phyloP scores from a whole-genome alignment of 139 green algal species.

The Coelastrella sp. region DNA sequence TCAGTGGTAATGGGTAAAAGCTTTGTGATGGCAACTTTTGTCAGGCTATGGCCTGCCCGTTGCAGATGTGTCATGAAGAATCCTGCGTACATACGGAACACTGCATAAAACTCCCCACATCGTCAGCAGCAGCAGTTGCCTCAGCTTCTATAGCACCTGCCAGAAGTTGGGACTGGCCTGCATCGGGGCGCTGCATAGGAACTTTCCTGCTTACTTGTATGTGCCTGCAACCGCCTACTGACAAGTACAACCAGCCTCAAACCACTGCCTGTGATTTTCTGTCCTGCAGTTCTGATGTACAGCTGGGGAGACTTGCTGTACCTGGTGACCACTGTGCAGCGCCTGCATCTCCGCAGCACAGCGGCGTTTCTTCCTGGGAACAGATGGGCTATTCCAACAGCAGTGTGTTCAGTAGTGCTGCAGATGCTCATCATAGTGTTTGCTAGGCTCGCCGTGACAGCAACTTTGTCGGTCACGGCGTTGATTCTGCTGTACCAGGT shows the following conservation, averaged over 20 bases:
- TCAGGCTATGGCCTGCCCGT: too few relatives aligned
- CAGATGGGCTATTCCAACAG: background rate
- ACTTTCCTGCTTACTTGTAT: too few relatives aligned
- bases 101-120: too few relatives aligned
- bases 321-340: constrained; percentile 1
- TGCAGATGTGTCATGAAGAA: too few relatives aligned
- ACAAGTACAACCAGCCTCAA: too few relatives aligned
- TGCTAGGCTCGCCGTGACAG: background rate
- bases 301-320: background rate
- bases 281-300: background rate
- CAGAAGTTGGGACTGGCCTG: too few relatives aligned
- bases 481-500: background rate
- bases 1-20: background rate
- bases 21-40: background rate
- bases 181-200: too few relatives aligned
- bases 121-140: too few relatives aligned
- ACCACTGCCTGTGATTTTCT: background rate
- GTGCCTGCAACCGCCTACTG: too few relatives aligned
- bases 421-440: background rate
- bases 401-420: background rate
- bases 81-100: too few relatives aligned
- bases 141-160: too few relatives aligned
- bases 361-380: background rate
- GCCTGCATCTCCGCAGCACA: background rate
- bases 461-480: background rate